A percentile compares a stretch with the other conserved stretches of the same genome.
phyloP scores from a whole-genome alignment of 306 rosid genomes.

The Castanea sativa region DNA sequence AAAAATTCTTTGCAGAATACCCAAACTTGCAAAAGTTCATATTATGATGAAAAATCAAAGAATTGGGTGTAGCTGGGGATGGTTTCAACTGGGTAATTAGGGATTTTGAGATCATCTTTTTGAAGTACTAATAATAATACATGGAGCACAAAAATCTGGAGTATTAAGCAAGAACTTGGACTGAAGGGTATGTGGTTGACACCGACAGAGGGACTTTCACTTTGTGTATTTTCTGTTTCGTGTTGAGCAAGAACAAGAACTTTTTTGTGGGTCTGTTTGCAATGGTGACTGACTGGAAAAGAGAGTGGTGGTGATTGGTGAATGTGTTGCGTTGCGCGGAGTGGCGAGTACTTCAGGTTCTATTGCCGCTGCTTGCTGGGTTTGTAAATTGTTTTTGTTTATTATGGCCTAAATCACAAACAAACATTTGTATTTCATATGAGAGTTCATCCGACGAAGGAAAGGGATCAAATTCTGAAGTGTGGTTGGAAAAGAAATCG shows the following conservation, averaged over 20 bases:
- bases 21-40: conserved; percentile 27
- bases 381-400: no score
- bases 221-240: no score
- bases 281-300: no score
- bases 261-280: no score
- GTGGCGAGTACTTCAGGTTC: no score
- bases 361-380: no score
- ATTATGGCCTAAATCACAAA: no score
- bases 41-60: conserved; percentile 27
- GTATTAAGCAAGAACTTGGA: background rate
- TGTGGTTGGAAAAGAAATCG: conserved; percentile 38
- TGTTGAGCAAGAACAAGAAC: no score
- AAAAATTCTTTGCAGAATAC: conserved; percentile 24
- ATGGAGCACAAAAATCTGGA: conserved; percentile 21
- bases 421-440: no score
- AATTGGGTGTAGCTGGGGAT: conserved; percentile 30
- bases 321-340: no score
- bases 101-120: conserved; percentile 50
- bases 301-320: no score
- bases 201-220: no score
- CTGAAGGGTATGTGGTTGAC: background rate
- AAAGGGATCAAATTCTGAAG: conserved; percentile 32
- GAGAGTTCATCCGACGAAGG: conserved; percentile 34
- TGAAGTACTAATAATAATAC: background rate
- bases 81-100: conserved; percentile 41